phyloP scores from a whole-genome alignment of 2,329 filamentous ascomycete genomes.

The Trichoderma semiorbis region DNA sequence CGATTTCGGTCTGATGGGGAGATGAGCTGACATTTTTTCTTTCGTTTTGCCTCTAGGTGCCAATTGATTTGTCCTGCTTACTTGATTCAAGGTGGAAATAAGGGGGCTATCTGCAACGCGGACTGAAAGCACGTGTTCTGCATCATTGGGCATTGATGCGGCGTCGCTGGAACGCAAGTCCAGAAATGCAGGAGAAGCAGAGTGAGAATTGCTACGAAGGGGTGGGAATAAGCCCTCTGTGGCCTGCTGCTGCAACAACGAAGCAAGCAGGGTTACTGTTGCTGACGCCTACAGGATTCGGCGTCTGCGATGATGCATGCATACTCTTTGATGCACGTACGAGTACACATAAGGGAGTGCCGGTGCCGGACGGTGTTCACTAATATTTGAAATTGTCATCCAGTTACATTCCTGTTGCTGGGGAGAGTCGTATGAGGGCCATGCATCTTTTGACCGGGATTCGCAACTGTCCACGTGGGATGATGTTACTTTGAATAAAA shows the following conservation, averaged over 20 bases:
- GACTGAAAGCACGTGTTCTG: not conserved
- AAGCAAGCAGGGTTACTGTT: not conserved
- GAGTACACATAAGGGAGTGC: not conserved
- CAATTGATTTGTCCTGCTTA: not conserved
- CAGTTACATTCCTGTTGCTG: not conserved
- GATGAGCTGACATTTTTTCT: not conserved
- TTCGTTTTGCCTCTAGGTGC: not conserved
- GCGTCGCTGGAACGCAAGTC: not conserved
- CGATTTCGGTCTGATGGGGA: not conserved
- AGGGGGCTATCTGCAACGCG: not conserved
- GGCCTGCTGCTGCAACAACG: not conserved
- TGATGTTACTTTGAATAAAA: not conserved
- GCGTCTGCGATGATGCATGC: slow-evolving; percentile 9
- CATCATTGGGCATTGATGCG: slow-evolving; percentile 2
- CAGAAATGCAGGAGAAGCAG: not conserved
- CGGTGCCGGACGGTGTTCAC: not conserved
- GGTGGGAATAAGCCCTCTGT: not conserved
- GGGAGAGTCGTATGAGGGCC: not conserved
- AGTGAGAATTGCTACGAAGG: not conserved
- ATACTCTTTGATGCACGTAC: not conserved
- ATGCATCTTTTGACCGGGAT: not conserved
- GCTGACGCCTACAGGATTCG: slow-evolving; percentile 5
- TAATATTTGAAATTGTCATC: not conserved
- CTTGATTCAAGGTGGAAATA: not conserved
- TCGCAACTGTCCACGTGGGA: slow-evolving; percentile 11